Evolutionary conservation across 1,284 basidiomycete genomes (phyloP), one percentile per base, ranked within the genome.

Genomic region (Cryptococcus neoformans): DNA sequence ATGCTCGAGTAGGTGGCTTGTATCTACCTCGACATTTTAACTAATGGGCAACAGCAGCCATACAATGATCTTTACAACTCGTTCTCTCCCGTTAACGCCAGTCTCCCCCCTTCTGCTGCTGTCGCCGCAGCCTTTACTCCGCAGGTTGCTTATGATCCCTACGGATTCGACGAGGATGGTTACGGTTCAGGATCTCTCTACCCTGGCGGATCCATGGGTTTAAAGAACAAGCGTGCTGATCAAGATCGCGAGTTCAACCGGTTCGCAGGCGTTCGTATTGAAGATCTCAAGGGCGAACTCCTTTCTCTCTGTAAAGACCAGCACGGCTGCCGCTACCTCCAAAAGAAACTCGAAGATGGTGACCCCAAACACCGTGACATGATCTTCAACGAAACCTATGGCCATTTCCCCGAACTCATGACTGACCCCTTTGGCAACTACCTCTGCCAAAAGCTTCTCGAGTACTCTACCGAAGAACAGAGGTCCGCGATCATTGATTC

Each of bases 361-460:
- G 85, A 89, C 60, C 84, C 92, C 12, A 90, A 94, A 75, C 92
- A 97, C 79, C 87, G 96, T 57, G 96, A 99, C 73, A 94, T 99
- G 89, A 99, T 99, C 77, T 99, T 98, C 83, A 85, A 89, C 63
- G 96, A 99, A 81, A 98, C 95, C 2, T 99, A 96, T 70, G 87
- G 88, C 55, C 94, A 98, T 74, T 99, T 99, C 77, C 90, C 95
- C 52, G 96, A 99, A 70, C 83, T 99, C 63, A 99, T 99, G 96
- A 99, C 91, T 48, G 96, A 99, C 82, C 94, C 96, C 3, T 99
- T 99, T 78, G 96, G 96, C 66, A 99, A 99, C 81, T 99, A 99
- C 74, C 84, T 99, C 54, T 98, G 95, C 80, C 96, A 99, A 80
- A 98, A 99, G 80, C 84, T 99, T 54, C 82, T 99, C 65, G 96